Evolutionary conservation across 192 early-diverging fungal genomes (phyloP).

Genomic region (Anaeromyces robustus): DNA sequence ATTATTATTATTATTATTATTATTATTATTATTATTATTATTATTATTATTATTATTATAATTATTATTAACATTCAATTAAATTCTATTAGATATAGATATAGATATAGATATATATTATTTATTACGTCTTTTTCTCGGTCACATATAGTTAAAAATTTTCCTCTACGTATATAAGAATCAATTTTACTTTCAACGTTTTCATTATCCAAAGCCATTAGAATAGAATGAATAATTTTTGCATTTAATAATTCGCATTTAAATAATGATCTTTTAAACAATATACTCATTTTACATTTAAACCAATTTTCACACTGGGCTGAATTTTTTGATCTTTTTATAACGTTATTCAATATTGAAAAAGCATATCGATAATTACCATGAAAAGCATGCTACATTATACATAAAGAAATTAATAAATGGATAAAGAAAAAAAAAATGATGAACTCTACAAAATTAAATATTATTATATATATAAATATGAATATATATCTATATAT

Average conservation of each 20-base stretch:
- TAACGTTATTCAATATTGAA: neutral
- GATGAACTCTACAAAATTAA: too few species aligned
- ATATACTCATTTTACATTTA: neutral
- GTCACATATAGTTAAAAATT: neutral
- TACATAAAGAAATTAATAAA: too few species aligned
- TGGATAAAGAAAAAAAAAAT: too few species aligned
- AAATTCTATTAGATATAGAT: too few species aligned
- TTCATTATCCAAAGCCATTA: neutral
- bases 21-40: too few species aligned
- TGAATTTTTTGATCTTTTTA: neutral
- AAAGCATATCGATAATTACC: neutral
- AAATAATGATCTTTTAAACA: neutral
- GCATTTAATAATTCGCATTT: neutral
- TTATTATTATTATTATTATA: too few species aligned
- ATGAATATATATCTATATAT: too few species aligned
- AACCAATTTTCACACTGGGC: neutral
- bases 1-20: too few species aligned
- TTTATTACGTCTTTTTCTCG: neutral
- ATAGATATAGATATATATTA: too few species aligned
- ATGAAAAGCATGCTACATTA: neutral
- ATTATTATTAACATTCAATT: too few species aligned
- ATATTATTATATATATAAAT: too few species aligned
- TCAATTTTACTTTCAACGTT: neutral
- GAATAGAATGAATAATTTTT: neutral
- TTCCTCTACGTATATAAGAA: neutral